A percentile compares a stretch with the other conserved stretches of the same genome.
These are phyloP conservation scores for Lactifluus piperatus DNA, from an alignment of 768 basidiomycete species.

Conservation along the genomic window DNA sequence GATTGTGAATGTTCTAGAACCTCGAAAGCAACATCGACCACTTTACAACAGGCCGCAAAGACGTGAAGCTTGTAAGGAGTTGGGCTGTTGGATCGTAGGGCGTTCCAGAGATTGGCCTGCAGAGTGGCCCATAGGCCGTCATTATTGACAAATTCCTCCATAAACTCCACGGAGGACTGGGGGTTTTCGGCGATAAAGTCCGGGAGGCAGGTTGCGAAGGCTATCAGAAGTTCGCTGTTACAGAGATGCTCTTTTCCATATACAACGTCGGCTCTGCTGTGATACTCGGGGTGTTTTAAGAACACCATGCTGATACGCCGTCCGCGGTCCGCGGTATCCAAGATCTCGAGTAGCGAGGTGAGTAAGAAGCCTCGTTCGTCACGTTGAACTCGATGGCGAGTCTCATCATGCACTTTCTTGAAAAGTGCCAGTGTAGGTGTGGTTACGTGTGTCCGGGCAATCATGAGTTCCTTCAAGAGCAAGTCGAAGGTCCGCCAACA, in stretches of 20 bases:
- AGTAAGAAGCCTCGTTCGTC: not conserved
- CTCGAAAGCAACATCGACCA: not conserved
- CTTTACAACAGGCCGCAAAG: not conserved
- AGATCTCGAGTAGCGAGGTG: not conserved
- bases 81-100: not conserved
- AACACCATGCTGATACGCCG: not conserved
- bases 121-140: conserved; percentile 5
- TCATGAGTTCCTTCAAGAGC: not conserved
- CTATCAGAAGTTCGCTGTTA: not conserved
- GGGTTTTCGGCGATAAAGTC: not conserved
- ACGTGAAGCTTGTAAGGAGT: not conserved
- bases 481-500: conserved; percentile 8
- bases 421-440: not conserved
- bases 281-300: not conserved
- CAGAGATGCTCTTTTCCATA: conserved; percentile 6
- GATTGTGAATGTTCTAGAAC: not conserved
- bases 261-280: not conserved
- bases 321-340: not conserved
- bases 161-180: not conserved
- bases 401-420: not conserved
- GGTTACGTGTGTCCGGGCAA: not conserved
- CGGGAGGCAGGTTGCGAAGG: conserved; percentile 3
- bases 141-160: not conserved
- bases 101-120: not conserved
- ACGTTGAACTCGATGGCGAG: not conserved